phyloP scores from a whole-genome alignment of 192 early-diverging fungal species.

The Pecoramyces ruminantium region DNA sequence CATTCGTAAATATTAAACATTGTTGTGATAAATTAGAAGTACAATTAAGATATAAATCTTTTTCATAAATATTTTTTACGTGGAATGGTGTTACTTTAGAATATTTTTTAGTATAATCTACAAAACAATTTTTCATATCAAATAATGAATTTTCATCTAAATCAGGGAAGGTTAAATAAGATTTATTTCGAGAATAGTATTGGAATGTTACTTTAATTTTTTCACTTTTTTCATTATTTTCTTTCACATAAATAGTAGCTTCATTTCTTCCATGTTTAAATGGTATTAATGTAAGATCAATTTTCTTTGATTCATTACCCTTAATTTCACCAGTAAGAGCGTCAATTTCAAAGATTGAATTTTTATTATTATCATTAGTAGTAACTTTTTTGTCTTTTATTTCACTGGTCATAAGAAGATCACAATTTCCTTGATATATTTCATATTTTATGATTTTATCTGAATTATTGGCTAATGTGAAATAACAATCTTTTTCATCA shows the following conservation, averaged over 20 bases:
- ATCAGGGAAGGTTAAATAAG: conserved; percentile 37
- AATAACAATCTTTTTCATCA: conserved; percentile 31
- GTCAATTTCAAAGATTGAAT: not conserved
- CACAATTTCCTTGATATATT: not conserved
- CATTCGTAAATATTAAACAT: conserved; percentile 49
- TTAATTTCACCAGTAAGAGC: conserved; percentile 15
- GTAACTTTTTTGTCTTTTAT: not conserved
- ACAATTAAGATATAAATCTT: conserved; percentile 50
- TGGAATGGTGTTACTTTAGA: conserved; percentile 51
- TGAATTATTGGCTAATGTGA: conserved; percentile 21
- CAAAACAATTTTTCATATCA: conserved; percentile 64
- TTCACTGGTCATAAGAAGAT: not conserved
- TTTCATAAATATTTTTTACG: conserved; percentile 50
- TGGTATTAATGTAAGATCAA: conserved; percentile 34
- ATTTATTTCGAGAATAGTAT: conserved; percentile 8
- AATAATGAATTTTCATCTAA: conserved; percentile 27
- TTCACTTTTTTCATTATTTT: conserved; percentile 5
- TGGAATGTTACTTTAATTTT: conserved; percentile 23
- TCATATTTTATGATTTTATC: not conserved
- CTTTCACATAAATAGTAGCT: conserved; percentile 7
- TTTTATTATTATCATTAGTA: not conserved
- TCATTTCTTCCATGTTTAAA: conserved; percentile 26
- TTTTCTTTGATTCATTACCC: conserved; percentile 30
- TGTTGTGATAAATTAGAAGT: conserved; percentile 66
- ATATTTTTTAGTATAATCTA: conserved; percentile 53